Base-by-base conservation (phyloP, 2,329 filamentous ascomycete species). In the Davidsoniella eucalypti region DNA sequence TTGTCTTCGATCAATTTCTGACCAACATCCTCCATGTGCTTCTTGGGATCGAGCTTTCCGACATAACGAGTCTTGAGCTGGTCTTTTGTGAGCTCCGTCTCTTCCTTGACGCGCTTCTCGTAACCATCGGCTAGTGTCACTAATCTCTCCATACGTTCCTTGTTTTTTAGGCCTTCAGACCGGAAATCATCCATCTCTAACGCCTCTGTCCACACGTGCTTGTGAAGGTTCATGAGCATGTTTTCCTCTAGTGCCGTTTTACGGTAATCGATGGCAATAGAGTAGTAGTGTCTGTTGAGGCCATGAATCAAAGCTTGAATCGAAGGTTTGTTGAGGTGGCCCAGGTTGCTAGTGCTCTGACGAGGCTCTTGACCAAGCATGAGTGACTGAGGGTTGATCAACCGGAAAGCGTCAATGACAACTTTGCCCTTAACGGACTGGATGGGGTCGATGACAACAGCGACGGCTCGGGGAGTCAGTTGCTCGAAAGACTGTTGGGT, bases 401-500 rank as follows among this genome's bases (percentile, higher is more conserved):
- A 79, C 57, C 92, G 87, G 78, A 98, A 98, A 51, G 92, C 92
- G 64, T 98, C 92, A 58, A 98, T 98, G 59, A 98, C 92, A 59
- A 98, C 92, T 67, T 98, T 98, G 67, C 92, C 92, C 72, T 98
- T 98, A 63, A 98, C 92, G 54, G 92, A 96, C 68, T 98, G 92
- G 61, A 98, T 96, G 40, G 92, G 92, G 61, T 98, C 92, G 61
- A 98, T 87, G 59, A 98, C 92, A 47, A 98, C 92, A 58, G 92
- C 92, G 56, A 98, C 92, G 57, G 92, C 90, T 63, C 92, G 87
- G 36, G 92, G 87, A 6, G 87, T 98, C 53, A 98, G 79, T 69
- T 96, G 92, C 70, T 98, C 92, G 67, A 98, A 98, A n/a, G 88
- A 95, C 68, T 98, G 92, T 64, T 98, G 92, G 26, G 92, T 98